Conservation (phyloP, 2,329 filamentous ascomycete genomes). For the Cladosporium velox region DNA sequence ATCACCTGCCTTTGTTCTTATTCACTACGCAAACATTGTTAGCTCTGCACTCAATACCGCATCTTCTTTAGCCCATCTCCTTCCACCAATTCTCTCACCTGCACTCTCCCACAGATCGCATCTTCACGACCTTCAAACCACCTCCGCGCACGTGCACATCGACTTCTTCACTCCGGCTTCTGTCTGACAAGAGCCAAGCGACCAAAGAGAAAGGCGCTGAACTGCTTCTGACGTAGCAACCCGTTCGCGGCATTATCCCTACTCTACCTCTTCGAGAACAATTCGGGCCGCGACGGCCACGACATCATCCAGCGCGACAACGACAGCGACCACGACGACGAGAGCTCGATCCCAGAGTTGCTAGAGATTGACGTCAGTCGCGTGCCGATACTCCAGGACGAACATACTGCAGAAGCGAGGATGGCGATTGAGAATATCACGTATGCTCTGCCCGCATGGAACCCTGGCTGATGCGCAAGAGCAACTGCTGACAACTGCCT, state of each 20-base stretch:
- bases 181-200: neutral
- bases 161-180: neutral
- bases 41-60: neutral
- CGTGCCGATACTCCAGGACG: neutral
- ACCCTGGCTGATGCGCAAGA: neutral
- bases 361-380: neutral
- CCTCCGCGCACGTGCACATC: neutral
- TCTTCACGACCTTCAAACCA: neutral
- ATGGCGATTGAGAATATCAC: constrained; percentile 37
- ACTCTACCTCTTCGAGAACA: neutral
- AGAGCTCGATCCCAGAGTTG: neutral
- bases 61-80: neutral
- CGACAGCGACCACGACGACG: constrained; percentile 3
- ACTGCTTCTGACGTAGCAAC: neutral
- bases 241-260: neutral
- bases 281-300: neutral
- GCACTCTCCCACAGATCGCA: neutral
- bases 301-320: neutral
- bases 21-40: neutral
- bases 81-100: neutral
- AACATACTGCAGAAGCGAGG: constrained; percentile 10
- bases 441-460: constrained; percentile 20
- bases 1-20: neutral
- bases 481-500: constrained; percentile 20
- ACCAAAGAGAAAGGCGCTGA: neutral